These are phyloP conservation scores for Jatropha multifida DNA, from an alignment of 441 rosid genomes.

Conservation along the genomic window DNA sequence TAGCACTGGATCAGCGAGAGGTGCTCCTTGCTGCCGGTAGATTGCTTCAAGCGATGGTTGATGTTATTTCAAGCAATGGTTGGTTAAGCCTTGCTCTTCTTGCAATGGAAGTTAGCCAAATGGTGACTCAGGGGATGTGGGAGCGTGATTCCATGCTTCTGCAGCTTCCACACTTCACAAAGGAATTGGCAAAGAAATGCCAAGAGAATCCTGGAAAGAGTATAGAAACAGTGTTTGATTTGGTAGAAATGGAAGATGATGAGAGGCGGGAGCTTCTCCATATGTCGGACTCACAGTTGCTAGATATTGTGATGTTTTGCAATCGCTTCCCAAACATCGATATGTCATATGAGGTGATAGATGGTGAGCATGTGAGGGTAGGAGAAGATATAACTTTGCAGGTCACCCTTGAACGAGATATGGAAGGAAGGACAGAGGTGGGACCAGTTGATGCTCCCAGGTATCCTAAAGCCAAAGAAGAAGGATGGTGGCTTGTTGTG, in stretches of 20 bases:
- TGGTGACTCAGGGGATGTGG: conserved; percentile 99
- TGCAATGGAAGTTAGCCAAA: conserved; percentile 97
- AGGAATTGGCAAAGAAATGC: conserved; percentile 82
- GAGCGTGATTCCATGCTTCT: conserved; percentile 94
- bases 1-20: conserved; percentile 78
- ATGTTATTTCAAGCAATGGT: conserved; percentile 89
- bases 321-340: conserved; percentile 87
- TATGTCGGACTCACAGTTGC: conserved; percentile 62
- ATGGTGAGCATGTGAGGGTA: conserved; percentile 45
- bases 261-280: conserved; percentile 79
- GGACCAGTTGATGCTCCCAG: conserved; percentile 72
- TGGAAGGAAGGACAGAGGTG: conserved; percentile 83
- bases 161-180: conserved; percentile 89
- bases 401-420: conserved; percentile 73
- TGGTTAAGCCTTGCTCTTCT: conserved; percentile 90
- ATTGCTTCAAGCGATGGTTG: conserved; percentile 88
- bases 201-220: conserved; percentile 80
- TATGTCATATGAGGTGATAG: conserved; percentile 67
- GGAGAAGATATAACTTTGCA: conserved; percentile 71
- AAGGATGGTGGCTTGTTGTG: conserved; percentile 98
- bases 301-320: conserved; percentile 85
- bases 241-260: conserved; percentile 91
- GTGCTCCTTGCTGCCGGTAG: conserved; percentile 74
- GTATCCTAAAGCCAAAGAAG: conserved; percentile 86
- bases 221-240: conserved; percentile 81